A percentile compares a stretch with the other conserved stretches of the same genome.
Conservation (phyloP, 164 flowering plant species). For the Aristolochia californica region DNA sequence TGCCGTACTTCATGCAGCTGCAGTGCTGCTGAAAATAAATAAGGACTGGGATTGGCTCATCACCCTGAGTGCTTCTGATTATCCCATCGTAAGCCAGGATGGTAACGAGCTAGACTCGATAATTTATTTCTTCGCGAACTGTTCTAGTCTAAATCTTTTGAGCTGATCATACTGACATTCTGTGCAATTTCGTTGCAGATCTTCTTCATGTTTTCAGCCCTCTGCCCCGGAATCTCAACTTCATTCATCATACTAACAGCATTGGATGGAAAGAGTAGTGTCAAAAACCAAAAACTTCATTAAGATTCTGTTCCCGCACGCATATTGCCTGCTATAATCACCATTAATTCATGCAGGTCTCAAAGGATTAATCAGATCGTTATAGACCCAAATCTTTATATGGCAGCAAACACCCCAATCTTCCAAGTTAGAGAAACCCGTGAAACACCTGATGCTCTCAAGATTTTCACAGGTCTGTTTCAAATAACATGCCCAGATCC, state of each 20-base stretch:
- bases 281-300: neutral
- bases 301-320: neutral
- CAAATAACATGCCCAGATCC: too few relatives aligned
- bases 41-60: slow-evolving; percentile 36
- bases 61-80: slow-evolving; percentile 36
- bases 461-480: slow-evolving; percentile 33
- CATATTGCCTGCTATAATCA: too few relatives aligned
- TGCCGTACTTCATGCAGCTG: slow-evolving; percentile 39
- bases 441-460: slow-evolving; percentile 28
- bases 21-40: slow-evolving; percentile 29
- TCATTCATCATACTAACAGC: slow-evolving; percentile 19
- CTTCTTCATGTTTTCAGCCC: slow-evolving; percentile 37
- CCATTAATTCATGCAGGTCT: slow-evolving; percentile 16
- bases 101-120: slow-evolving; percentile 18
- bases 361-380: slow-evolving; percentile 18
- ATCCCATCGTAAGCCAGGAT: slow-evolving; percentile 47
- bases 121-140: neutral
- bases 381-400: slow-evolving; percentile 27
- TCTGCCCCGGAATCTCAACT: slow-evolving; percentile 40
- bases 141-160: neutral
- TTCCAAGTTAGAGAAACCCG: slow-evolving; percentile 22
- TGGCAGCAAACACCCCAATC: slow-evolving; percentile 13
- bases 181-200: slow-evolving; percentile 22
- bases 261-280: slow-evolving; percentile 22
- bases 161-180: neutral